phyloP scores from a whole-genome alignment of 2,329 filamentous ascomycete species.

The Scorias spongiosa region DNA sequence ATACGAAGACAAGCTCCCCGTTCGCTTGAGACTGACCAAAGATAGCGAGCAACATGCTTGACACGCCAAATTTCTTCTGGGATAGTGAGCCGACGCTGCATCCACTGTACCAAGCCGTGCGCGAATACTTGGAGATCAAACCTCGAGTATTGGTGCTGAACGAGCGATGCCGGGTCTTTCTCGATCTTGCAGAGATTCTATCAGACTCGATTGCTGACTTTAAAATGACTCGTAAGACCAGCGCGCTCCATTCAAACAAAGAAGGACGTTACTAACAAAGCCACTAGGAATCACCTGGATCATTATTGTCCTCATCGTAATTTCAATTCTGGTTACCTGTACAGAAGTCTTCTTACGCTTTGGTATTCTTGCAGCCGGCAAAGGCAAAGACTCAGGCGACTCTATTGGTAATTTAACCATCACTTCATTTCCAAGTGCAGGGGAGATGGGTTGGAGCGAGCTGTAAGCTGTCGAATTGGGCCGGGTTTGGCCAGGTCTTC shows the following conservation, averaged over 20 bases:
- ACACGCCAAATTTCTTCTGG: conserved; percentile 97
- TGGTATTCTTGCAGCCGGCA: conserved; percentile 41
- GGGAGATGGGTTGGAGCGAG: conserved; percentile 1
- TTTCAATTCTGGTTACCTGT: conserved; percentile 83
- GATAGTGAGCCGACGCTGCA: conserved; percentile 90
- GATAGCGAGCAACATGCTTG: conserved; percentile 85
- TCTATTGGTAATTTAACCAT: background rate
- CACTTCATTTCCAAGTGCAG: background rate
- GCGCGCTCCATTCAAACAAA: conserved; percentile 13
- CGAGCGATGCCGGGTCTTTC: conserved; percentile 88
- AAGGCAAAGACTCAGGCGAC: conserved; percentile 2
- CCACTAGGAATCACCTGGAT: conserved; percentile 74
- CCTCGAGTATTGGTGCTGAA: conserved; percentile 92
- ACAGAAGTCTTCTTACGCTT: conserved; percentile 82
- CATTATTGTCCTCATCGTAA: conserved; percentile 80
- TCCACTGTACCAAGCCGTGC: conserved; percentile 83
- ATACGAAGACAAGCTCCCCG: background rate
- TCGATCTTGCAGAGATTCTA: conserved; percentile 89
- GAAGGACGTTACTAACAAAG: background rate
- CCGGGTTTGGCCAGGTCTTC: background rate
- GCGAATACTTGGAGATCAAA: conserved; percentile 96
- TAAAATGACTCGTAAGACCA: conserved; percentile 59
- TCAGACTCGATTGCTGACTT: conserved; percentile 83
- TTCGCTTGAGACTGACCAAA: conserved; percentile 4
- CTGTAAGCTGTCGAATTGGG: background rate